Evolutionary conservation across 257 asterid genomes (phyloP).

Genomic region (Nyctanthes arbortristis): DNA sequence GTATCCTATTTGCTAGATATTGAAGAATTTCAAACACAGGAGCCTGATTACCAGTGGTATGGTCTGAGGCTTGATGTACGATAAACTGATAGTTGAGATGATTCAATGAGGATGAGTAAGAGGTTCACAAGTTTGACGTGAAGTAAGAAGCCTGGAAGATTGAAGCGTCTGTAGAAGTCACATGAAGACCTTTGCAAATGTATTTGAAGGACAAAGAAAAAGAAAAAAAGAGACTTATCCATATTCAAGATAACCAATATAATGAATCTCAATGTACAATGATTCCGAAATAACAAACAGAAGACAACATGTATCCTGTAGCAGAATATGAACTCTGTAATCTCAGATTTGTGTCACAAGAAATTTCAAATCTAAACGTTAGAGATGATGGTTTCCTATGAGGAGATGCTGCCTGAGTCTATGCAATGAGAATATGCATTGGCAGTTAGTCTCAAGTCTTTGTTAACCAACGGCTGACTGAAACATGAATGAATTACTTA

Average conservation of each 20-base stretch:
- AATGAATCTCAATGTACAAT: conserved; percentile 22
- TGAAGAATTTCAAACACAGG: background rate
- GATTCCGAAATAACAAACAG: conserved; percentile 12
- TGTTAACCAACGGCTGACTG: too few relatives aligned
- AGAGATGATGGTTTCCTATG: conserved; percentile 16
- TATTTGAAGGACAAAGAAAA: too few relatives aligned
- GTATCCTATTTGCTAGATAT: background rate
- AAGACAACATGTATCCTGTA: conserved; percentile 26
- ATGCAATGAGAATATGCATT: conserved; percentile 47
- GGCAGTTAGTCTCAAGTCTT: too few relatives aligned
- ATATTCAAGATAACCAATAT: background rate
- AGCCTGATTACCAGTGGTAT: too few relatives aligned
- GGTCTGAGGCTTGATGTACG: background rate
- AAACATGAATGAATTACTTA: too few relatives aligned
- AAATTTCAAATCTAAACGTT: conserved; percentile 2
- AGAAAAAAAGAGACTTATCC: conserved; percentile 17
- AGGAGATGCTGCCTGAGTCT: conserved; percentile 11
- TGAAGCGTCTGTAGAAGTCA: conserved; percentile 9
- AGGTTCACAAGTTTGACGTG: background rate
- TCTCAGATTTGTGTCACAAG: conserved; percentile 3
- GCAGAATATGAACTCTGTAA: conserved; percentile 8
- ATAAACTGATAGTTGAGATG: background rate
- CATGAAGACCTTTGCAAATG: too few relatives aligned
- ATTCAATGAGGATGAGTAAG: background rate
- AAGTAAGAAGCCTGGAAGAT: background rate